Percentiles rank a stretch among this genome's conserved stretches.
Evolutionary conservation across 1,139 yeast species (phyloP).

Genomic region (Meyerozyma sp.): DNA sequence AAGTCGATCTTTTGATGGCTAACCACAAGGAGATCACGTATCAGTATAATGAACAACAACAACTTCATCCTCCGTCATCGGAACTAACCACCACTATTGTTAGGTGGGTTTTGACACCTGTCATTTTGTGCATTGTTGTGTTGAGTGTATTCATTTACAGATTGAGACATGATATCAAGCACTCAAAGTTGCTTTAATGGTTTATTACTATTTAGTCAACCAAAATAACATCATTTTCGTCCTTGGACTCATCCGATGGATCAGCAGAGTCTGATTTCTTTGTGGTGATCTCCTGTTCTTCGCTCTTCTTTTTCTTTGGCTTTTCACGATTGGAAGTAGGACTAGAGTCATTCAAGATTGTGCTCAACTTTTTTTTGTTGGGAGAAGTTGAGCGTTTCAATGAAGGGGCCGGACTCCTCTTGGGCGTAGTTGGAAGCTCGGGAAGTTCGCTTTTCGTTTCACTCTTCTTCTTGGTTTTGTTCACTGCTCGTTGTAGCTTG

Average conservation of each 20-base stretch:
- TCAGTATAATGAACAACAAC: conserved; percentile 18
- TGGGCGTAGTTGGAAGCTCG: conserved; percentile 19
- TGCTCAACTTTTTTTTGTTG: conserved; percentile 29
- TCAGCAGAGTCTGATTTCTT: neutral
- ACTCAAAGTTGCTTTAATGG: conserved; percentile 42
- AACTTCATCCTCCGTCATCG: conserved; percentile 9
- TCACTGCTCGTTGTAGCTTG: conserved; percentile 27
- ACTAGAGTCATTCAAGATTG: conserved; percentile 19
- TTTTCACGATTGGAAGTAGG: neutral
- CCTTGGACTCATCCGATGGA: neutral
- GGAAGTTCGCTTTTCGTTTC: conserved; percentile 5
- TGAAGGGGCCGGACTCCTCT: conserved; percentile 15
- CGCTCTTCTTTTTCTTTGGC: conserved; percentile 1
- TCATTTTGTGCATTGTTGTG: conserved; percentile 31
- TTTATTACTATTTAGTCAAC: neutral
- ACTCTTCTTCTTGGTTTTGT: conserved; percentile 6
- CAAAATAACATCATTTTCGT: neutral
- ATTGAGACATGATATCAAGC: conserved; percentile 51
- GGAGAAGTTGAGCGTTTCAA: conserved; percentile 38
- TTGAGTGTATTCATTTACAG: conserved; percentile 39
- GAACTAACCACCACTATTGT: conserved; percentile 17
- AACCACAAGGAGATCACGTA: conserved; percentile 36
- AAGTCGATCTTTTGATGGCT: conserved; percentile 39
- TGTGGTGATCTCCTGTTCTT: conserved; percentile 1
- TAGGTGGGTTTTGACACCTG: conserved; percentile 40